A percentile compares a stretch with the other conserved stretches of the same genome.
Evolutionary conservation across 2,329 filamentous ascomycete species (phyloP).

Genomic region (Aspergillus sp.): DNA sequence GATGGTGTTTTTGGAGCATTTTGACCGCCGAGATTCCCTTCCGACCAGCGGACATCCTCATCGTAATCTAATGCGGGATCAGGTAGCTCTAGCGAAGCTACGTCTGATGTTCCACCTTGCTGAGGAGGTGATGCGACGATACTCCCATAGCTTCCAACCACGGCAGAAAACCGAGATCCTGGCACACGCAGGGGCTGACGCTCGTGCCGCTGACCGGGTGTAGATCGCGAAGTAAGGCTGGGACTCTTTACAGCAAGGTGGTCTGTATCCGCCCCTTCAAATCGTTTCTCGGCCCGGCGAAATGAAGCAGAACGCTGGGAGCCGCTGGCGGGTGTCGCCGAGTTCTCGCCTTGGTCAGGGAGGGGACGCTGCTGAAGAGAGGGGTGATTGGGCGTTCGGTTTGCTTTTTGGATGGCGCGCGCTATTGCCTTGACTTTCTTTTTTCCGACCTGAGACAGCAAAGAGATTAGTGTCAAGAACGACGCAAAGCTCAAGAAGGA

Average conservation of each 20-base stretch:
- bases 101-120: constrained; percentile 37
- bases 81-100: constrained; percentile 63
- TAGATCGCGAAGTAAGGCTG: constrained; percentile 37
- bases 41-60: constrained; percentile 29
- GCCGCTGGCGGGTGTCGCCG: constrained; percentile 13
- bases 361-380: constrained; percentile 35
- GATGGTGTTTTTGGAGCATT: constrained; percentile 31
- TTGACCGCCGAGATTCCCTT: constrained; percentile 21
- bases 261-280: constrained; percentile 22
- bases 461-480: constrained; percentile 12
- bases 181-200: constrained; percentile 41
- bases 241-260: constrained; percentile 21
- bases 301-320: constrained; percentile 24
- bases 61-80: constrained; percentile 61
- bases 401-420: constrained; percentile 68
- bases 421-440: constrained; percentile 86
- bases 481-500: neutral
- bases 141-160: constrained; percentile 64
- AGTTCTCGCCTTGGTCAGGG: constrained; percentile 22
- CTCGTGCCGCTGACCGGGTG: constrained; percentile 44
- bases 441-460: constrained; percentile 66
- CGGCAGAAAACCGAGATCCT: constrained; percentile 40
- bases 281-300: constrained; percentile 27
- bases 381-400: constrained; percentile 53
- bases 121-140: constrained; percentile 61